Conservation (phyloP, 345 rosid species). For the Lumnitzera racemosa region DNA sequence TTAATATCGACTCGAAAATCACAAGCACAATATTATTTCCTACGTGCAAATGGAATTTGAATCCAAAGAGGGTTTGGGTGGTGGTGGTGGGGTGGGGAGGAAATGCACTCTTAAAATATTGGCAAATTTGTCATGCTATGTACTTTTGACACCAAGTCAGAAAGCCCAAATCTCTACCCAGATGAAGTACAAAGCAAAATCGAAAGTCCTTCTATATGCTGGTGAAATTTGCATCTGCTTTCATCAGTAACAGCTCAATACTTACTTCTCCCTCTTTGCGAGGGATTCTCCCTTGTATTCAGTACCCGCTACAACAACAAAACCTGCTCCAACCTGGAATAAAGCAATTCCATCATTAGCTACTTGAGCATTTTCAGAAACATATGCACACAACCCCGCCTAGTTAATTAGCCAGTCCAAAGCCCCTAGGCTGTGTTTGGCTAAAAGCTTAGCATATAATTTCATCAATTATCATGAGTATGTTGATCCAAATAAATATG, state of each 20-base stretch:
- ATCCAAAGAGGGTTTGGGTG: too few species aligned
- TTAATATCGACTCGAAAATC: too few species aligned
- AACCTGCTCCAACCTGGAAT: conserved; percentile 76
- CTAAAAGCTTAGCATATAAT: background rate
- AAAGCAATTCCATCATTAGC: background rate
- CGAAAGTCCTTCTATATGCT: background rate
- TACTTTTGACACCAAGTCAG: too few species aligned
- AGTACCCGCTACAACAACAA: conserved; percentile 54
- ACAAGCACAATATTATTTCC: too few species aligned
- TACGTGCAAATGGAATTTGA: too few species aligned
- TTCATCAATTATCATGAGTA: too few species aligned
- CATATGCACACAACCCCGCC: too few species aligned
- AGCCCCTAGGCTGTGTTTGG: background rate
- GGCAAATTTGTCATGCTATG: too few species aligned
- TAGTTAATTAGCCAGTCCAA: background rate
- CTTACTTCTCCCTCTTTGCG: conserved; percentile 58
- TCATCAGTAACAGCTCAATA: background rate
- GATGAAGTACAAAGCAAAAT: background rate
- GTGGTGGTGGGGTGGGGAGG: too few species aligned
- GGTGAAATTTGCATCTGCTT: background rate
- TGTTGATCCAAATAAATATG: background rate
- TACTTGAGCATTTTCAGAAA: background rate
- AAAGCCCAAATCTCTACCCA: too few species aligned
- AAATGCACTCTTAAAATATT: too few species aligned
- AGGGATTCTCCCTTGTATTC: conserved; percentile 85